phyloP scores from a whole-genome alignment of 805 yeast genomes.

The Kodamaea fukazawae region DNA sequence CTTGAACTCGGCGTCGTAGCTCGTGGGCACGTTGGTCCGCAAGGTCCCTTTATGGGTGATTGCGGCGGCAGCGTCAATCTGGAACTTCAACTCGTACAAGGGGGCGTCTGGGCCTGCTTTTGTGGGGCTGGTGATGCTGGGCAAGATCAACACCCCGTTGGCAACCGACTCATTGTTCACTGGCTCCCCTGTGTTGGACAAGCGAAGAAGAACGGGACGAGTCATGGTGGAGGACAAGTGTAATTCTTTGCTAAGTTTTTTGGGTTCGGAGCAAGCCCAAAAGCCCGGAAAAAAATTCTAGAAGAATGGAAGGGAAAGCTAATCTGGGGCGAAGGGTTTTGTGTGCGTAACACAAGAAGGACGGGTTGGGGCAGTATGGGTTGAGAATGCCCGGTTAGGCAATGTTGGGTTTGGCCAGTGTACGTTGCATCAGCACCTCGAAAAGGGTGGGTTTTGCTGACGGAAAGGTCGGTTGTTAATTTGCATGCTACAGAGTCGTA shows the following conservation, averaged over 20 bases:
- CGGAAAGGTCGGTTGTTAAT: too few relatives aligned
- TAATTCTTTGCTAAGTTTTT: background rate
- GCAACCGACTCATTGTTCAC: slow-evolving; percentile 30
- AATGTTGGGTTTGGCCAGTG: too few relatives aligned
- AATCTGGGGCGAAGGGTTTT: too few relatives aligned
- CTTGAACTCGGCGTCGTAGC: slow-evolving; percentile 42
- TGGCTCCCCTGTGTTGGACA: slow-evolving; percentile 50
- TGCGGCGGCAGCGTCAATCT: slow-evolving; percentile 71
- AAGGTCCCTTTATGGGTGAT: slow-evolving; percentile 69
- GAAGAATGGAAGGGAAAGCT: too few relatives aligned
- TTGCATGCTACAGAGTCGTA: too few relatives aligned
- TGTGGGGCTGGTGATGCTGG: slow-evolving; percentile 40
- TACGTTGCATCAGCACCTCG: too few relatives aligned
- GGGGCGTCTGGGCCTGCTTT: slow-evolving; percentile 35
- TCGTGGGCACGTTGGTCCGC: slow-evolving; percentile 69
- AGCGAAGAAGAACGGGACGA: slow-evolving; percentile 28
- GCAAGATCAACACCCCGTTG: slow-evolving; percentile 52
- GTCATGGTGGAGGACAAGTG: slow-evolving; percentile 3
- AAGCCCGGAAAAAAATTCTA: too few relatives aligned
- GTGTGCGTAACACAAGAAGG: too few relatives aligned
- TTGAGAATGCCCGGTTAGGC: too few relatives aligned
- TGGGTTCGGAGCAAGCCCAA: too few relatives aligned
- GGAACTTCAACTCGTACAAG: slow-evolving; percentile 53
- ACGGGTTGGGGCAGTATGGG: too few relatives aligned
- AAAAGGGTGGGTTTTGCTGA: too few relatives aligned